phyloP scores from a whole-genome alignment of 805 yeast genomes.

The Sugiyamaella americana region DNA sequence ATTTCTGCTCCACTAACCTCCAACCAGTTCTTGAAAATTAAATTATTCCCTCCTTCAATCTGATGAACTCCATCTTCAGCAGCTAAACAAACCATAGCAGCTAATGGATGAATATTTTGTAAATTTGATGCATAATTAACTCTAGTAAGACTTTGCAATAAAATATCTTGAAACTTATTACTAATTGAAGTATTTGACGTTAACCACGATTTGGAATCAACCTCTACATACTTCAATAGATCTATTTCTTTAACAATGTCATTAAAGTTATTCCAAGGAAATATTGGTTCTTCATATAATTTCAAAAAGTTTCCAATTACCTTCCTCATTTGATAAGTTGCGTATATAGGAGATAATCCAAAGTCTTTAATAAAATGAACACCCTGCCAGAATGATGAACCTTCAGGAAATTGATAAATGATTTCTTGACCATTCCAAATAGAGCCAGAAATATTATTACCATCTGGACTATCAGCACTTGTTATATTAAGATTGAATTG shows the following conservation, averaged over 20 bases:
- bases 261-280: slow-evolving; percentile 36
- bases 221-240: slow-evolving; percentile 23
- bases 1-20: slow-evolving; percentile 32
- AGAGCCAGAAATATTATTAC: slow-evolving; percentile 17
- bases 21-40: slow-evolving; percentile 39
- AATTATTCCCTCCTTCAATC: slow-evolving; percentile 43
- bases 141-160: slow-evolving; percentile 39
- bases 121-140: slow-evolving; percentile 41
- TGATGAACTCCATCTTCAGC: slow-evolving; percentile 31
- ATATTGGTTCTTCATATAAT: slow-evolving; percentile 28
- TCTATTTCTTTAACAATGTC: slow-evolving; percentile 23
- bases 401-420: slow-evolving; percentile 4
- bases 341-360: slow-evolving; percentile 24
- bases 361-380: slow-evolving; percentile 8
- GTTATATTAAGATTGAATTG: slow-evolving; percentile 31
- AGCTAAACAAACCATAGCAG: slow-evolving; percentile 36
- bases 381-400: slow-evolving; percentile 10
- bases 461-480: neutral
- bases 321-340: slow-evolving; percentile 18
- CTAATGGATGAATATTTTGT: slow-evolving; percentile 40
- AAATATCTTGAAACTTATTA: slow-evolving; percentile 26
- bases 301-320: slow-evolving; percentile 30
- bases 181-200: slow-evolving; percentile 21
- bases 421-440: slow-evolving; percentile 35
- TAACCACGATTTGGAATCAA: slow-evolving; percentile 28